Evolutionary conservation across 73 alveolate species (phyloP).

Genomic region (Paramecium sonneborni): DNA sequence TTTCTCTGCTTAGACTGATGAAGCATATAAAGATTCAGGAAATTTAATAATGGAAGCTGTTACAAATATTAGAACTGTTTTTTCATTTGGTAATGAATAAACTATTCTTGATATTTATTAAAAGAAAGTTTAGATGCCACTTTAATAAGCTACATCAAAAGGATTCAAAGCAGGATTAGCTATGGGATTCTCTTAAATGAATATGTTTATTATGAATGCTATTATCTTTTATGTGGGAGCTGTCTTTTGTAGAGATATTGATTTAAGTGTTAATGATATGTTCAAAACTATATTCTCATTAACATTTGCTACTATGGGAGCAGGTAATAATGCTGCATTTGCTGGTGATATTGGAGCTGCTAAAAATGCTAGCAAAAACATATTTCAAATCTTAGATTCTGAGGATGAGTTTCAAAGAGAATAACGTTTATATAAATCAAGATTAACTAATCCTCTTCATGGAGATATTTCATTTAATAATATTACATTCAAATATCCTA

Average conservation of each 20-base stretch:
- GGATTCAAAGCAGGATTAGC: constrained; percentile 79
- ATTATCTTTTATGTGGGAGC: constrained; percentile 81
- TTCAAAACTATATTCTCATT: constrained; percentile 78
- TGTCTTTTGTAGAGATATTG: constrained; percentile 68
- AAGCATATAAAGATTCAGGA: constrained; percentile 86
- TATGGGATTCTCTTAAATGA: constrained; percentile 84
- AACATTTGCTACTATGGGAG: constrained; percentile 85
- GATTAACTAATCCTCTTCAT: constrained; percentile 27
- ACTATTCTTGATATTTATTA: constrained; percentile 75
- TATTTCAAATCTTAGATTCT: constrained; percentile 50
- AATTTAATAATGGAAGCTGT: constrained; percentile 87
- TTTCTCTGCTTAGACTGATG: constrained; percentile 68
- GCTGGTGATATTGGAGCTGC: constrained; percentile 86
- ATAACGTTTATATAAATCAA: neutral
- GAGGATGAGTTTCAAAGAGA: constrained; percentile 54
- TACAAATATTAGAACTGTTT: constrained; percentile 89
- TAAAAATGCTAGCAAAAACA: constrained; percentile 64
- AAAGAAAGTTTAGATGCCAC: constrained; percentile 58
- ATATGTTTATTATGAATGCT: constrained; percentile 79
- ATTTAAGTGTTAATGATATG: constrained; percentile 69
- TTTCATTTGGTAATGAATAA: constrained; percentile 83
- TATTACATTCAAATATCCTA: constrained; percentile 90
- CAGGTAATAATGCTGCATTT: constrained; percentile 76
- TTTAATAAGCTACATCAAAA: constrained; percentile 59
- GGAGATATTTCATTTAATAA: constrained; percentile 90